Conservation (phyloP, 148 eudicot species). For the Rhododendron griersonianum region DNA sequence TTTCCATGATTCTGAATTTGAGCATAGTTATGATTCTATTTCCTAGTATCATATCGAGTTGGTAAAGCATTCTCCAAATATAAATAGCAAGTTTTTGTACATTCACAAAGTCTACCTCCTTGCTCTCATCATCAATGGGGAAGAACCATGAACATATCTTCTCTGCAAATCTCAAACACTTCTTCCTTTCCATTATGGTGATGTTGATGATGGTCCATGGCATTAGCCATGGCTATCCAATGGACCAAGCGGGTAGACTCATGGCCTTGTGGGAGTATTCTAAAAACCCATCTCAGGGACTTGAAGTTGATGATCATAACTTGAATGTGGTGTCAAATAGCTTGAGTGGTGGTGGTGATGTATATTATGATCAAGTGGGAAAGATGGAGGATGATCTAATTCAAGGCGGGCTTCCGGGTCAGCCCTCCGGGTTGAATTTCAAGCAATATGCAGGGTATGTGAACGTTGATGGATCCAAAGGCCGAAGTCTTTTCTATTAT, state of each 20-base stretch:
- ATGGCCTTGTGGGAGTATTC: slow-evolving; percentile 12
- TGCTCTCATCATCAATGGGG: slow-evolving; percentile 14
- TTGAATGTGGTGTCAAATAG: not conserved
- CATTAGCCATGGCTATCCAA: not conserved
- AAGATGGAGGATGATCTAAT: slow-evolving; percentile 28
- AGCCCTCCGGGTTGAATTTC: slow-evolving; percentile 26
- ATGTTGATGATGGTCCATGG: slow-evolving; percentile 3
- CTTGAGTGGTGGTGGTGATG: not conserved
- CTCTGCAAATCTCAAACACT: not conserved
- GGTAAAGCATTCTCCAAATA: not conserved
- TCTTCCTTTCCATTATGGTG: not conserved
- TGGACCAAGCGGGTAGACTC: slow-evolving; percentile 20
- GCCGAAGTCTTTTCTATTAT: slow-evolving; percentile 40
- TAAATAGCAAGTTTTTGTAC: not conserved
- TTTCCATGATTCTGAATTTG: not conserved
- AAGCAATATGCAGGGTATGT: slow-evolving; percentile 48
- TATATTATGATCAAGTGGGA: slow-evolving; percentile 1
- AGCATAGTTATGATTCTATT: not conserved
- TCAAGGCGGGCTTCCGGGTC: slow-evolving; percentile 35
- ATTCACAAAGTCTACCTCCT: not conserved
- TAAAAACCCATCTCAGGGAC: not conserved
- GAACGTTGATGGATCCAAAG: slow-evolving; percentile 28
- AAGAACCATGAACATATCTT: slow-evolving; percentile 1
- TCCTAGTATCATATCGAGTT: not conserved
- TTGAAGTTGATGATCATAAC: not conserved